These are phyloP conservation scores for Athelia psychrophila DNA, from an alignment of 1,284 basidiomycete species.

Conservation along the genomic window DNA sequence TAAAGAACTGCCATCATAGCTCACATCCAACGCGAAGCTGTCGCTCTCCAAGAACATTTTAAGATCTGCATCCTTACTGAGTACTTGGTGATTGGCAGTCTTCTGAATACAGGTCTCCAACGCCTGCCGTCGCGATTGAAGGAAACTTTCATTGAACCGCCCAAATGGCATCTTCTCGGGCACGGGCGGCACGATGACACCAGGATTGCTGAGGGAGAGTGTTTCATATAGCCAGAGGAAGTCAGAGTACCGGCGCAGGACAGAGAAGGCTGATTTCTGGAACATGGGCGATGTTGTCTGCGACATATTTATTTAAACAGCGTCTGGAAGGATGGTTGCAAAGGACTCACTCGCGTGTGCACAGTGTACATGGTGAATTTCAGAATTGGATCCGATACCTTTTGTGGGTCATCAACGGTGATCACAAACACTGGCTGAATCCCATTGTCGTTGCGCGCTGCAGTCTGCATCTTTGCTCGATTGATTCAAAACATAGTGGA, in stretches of 20 bases:
- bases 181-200: conserved; percentile 94
- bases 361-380: conserved; percentile 96
- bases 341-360: conserved; percentile 65
- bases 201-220: conserved; percentile 90
- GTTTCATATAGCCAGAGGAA: conserved; percentile 97
- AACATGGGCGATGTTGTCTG: conserved; percentile 84
- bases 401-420: conserved; percentile 89
- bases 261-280: conserved; percentile 82
- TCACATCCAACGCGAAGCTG: conserved; percentile 77
- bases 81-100: conserved; percentile 83
- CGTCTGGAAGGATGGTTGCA: conserved; percentile 5
- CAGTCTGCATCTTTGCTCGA: conserved; percentile 8
- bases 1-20: conserved; percentile 21
- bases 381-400: conserved; percentile 88
- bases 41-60: conserved; percentile 88
- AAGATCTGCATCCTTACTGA: conserved; percentile 82
- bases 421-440: conserved; percentile 72
- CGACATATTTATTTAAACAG: conserved; percentile 1
- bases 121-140: conserved; percentile 78
- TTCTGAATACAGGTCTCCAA: conserved; percentile 91
- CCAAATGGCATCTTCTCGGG: conserved; percentile 95
- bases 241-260: conserved; percentile 93
- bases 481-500: neutral
- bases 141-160: conserved; percentile 86
- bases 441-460: conserved; percentile 37